Conservation (phyloP, 2,329 filamentous ascomycete species). For the Colletotrichum gloeosporioides region DNA sequence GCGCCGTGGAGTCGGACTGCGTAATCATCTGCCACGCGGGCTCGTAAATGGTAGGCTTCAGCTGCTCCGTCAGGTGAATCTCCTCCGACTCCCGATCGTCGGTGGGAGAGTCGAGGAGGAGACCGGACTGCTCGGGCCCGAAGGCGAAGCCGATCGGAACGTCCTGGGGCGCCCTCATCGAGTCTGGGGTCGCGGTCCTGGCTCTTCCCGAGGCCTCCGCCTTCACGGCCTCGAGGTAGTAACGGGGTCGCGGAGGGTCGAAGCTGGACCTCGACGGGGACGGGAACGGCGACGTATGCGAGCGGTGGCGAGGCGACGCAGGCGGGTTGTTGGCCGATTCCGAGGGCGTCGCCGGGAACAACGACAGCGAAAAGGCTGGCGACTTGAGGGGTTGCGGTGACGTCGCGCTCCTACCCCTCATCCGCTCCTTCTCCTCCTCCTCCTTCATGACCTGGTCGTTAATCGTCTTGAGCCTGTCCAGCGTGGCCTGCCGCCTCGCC, state of each 20-base stretch:
- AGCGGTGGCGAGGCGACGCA: conserved; percentile 49
- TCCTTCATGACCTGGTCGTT: conserved; percentile 48
- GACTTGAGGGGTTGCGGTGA: conserved; percentile 50
- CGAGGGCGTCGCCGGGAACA: conserved; percentile 47
- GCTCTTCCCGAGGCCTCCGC: neutral
- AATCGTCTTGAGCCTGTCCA: conserved; percentile 62
- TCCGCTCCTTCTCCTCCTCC: conserved; percentile 34
- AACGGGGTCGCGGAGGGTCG: conserved; percentile 21
- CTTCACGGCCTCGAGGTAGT: neutral
- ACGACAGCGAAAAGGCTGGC: conserved; percentile 34
- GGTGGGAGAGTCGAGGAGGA: conserved; percentile 48
- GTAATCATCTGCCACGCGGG: conserved; percentile 56
- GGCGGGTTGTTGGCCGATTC: conserved; percentile 24
- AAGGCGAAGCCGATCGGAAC: conserved; percentile 28
- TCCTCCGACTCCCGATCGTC: conserved; percentile 29
- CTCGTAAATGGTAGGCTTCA: conserved; percentile 42
- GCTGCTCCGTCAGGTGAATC: conserved; percentile 30
- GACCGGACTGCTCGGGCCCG: conserved; percentile 37
- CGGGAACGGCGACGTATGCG: conserved; percentile 59
- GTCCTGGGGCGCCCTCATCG: neutral
- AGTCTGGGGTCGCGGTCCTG: neutral
- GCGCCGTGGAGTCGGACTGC: conserved; percentile 31
- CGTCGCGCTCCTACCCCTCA: conserved; percentile 48
- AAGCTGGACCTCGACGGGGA: conserved; percentile 47
- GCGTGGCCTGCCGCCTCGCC: conserved; percentile 62